Base-by-base conservation (phyloP, 139 green algal genomes). In the Micractinium conductrix region DNA sequence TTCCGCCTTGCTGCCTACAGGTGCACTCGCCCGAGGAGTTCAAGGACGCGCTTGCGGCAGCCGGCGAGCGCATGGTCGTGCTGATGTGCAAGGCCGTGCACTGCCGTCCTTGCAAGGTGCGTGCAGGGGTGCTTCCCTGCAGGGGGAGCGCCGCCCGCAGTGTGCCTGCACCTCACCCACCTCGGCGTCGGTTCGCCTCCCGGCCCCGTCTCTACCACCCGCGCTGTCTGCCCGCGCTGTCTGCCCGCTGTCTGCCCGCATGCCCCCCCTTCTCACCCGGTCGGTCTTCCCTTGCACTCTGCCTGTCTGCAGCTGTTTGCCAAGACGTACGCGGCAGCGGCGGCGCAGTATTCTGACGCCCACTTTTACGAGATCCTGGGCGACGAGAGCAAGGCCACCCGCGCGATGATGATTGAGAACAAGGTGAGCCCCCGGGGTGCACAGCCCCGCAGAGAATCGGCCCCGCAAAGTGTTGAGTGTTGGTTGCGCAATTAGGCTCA, bases 81-180 rank as follows among this genome's bases (percentile, higher is more conserved):
- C 73, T 96, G 6, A 95, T 95, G 93, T 94, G 91, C 89, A 96
- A 96, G 85, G 86, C 92, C n/a, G 85, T 80, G 65, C 67, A 85
- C n/a, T 96, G 92, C 83, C 79, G 92, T 19, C 93, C 93, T 12
- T 96, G 93, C 92, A 96, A 95, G 84, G 89, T 91, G 70, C 78
- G 48, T 44, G 28, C 42, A 2, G 48, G 26, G n/a, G n/a, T n/a
- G n/a, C n/a, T n/a, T n/a, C n/a, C n/a, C n/a, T n/a, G n/a, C n/a
- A n/a, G n/a, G n/a, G n/a, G n/a, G n/a, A n/a, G n/a, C n/a, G n/a
- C n/a, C n/a, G n/a, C n/a, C n/a, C n/a, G n/a, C n/a, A n/a, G n/a
- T n/a, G n/a, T n/a, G n/a, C n/a, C n/a, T n/a, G n/a, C n/a, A n/a
- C n/a, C n/a, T n/a, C n/a, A n/a, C n/a, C n/a, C n/a, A n/a, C n/a